Base-by-base conservation (phyloP, 2,329 filamentous ascomycete genomes). In the Neofusicoccum parvum region DNA sequence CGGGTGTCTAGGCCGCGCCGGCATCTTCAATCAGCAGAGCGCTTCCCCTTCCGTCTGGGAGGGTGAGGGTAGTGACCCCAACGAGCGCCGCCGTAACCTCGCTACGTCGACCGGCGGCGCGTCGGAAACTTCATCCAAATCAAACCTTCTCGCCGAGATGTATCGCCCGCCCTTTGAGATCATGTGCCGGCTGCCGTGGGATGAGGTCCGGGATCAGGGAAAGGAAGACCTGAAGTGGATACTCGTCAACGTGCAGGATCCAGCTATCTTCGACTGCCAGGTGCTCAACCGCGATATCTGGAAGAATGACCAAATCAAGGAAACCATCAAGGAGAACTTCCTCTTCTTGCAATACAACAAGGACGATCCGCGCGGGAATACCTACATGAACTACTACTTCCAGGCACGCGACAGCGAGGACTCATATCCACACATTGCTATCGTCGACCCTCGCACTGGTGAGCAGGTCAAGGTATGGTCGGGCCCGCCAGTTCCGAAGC, bases 381-480 rank as follows among this genome's bases (percentile, higher is more conserved):
- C 92, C 69, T 99, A 96, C 77, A 83, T 96, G 67, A 91, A 92
- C 65, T 96, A 97, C 78, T 99, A 99, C 81, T 94, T 98, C 75
- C 86, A 88, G 64, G 83, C 83, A 49, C 87, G 91, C 70, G 92
- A 96, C 72, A 90, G 90, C 73, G 86, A 88, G n/a, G 91, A 94
- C 73, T 93, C 94, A 71, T 99, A 96, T 75, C 95, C 95, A 5
- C 94, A 99, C 75, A 95, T 98, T 65, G 92, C 93, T 50, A 97
- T 99, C 68, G 88, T 99, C 68, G 95, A 99, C 72, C 95, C 95
- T 1, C 87, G 95, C 67, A 99, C 95, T 0, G 95, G 95, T 67
- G 95, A 99, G 79, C 93, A 97, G 78, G 92, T 99, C 76, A 99
- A 99, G 81, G 87, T 94, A 1, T 98, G 95, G 94, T 93, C 91